Percentiles rank a stretch among this genome's conserved stretches.
Evolutionary conservation across 176 grass and related monocot genomes (phyloP).

Genomic region (Bothriochloa decipiens): DNA sequence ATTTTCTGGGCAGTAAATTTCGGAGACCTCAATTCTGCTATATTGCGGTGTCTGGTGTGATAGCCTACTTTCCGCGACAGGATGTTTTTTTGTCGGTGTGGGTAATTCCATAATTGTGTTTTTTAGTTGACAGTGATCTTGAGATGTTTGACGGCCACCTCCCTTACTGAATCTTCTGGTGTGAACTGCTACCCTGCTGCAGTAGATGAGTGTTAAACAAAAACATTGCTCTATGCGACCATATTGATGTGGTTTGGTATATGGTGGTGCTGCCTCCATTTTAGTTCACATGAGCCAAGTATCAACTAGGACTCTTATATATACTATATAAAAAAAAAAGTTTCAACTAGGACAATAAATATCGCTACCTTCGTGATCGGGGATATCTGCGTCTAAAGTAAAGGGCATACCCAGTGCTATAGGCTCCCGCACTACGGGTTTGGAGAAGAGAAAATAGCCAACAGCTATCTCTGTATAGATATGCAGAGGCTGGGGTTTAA

Average conservation of each 20-base stretch:
- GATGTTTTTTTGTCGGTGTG: not conserved
- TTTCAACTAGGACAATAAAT: not conserved
- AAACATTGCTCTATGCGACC: not conserved
- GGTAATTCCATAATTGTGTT: not conserved
- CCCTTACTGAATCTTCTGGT: not conserved
- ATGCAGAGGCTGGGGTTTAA: too few species aligned
- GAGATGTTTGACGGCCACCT: not conserved
- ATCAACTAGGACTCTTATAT: not conserved
- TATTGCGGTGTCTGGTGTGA: not conserved
- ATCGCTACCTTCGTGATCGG: not conserved
- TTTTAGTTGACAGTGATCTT: not conserved
- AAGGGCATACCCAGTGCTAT: too few species aligned
- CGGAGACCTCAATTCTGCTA: not conserved
- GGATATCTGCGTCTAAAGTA: too few species aligned
- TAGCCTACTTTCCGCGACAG: too few species aligned
- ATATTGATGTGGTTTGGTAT: not conserved
- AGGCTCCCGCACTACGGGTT: too few species aligned
- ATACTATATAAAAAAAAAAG: too few species aligned
- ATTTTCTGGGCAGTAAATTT: constrained; percentile 14
- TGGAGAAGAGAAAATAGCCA: too few species aligned
- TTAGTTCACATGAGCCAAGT: not conserved
- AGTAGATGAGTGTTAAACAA: not conserved
- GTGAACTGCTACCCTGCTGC: not conserved
- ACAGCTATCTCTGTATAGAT: too few species aligned
- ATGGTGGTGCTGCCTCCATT: not conserved